Evolutionary conservation across 2,329 filamentous ascomycete species (phyloP).

Genomic region (Rhynchosporium secalis): DNA sequence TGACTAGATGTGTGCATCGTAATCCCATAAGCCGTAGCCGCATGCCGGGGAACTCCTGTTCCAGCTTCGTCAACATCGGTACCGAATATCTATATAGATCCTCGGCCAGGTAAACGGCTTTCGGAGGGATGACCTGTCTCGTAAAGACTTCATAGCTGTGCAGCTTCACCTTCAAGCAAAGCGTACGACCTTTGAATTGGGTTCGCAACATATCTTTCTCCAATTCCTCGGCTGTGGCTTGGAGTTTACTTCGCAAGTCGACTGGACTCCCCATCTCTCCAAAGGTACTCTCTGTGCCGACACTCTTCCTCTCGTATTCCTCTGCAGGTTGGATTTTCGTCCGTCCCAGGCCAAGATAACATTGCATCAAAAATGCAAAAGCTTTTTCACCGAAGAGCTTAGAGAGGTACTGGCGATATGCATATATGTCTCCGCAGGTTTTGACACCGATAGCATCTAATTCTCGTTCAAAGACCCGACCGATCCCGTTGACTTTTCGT

Average conservation of each 20-base stretch:
- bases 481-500: constrained; percentile 93
- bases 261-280: constrained; percentile 69
- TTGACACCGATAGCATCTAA: constrained; percentile 83
- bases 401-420: constrained; percentile 69
- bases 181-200: constrained; percentile 83
- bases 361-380: constrained; percentile 80
- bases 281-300: constrained; percentile 93
- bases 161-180: constrained; percentile 90
- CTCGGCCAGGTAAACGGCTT: constrained; percentile 69
- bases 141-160: constrained; percentile 93
- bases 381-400: constrained; percentile 90
- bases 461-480: constrained; percentile 88
- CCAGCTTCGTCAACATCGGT: constrained; percentile 80
- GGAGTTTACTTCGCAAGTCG: constrained; percentile 73
- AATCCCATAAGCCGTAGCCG: constrained; percentile 85
- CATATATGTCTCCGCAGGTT: constrained; percentile 85
- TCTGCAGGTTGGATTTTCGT: constrained; percentile 84
- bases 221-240: constrained; percentile 78
- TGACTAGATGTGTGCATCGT: constrained; percentile 82
- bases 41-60: constrained; percentile 79
- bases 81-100: constrained; percentile 81
- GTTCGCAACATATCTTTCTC: constrained; percentile 81
- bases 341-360: constrained; percentile 81
- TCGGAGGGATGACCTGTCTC: constrained; percentile 73
- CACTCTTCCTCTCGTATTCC: constrained; percentile 87